These are phyloP conservation scores for Zygoascus meyerae DNA, from an alignment of 1,139 yeast species.

Conservation along the genomic window DNA sequence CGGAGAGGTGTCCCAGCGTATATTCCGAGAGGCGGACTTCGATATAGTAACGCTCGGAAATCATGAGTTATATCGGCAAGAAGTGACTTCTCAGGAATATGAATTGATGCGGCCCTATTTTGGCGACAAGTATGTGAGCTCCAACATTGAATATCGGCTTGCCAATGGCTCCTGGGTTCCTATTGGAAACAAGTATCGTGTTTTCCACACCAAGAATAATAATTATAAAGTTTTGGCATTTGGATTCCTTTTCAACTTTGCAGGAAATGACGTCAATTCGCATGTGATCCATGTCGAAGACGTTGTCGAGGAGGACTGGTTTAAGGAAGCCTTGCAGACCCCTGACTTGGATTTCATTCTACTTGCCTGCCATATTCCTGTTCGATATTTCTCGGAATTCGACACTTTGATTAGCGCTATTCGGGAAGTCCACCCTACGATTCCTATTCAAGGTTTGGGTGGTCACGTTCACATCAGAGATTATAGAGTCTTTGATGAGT, in stretches of 20 bases:
- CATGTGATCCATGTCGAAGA: conserved; percentile 59
- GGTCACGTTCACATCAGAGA: conserved; percentile 95
- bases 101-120: conserved; percentile 52
- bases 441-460: conserved; percentile 79
- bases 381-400: conserved; percentile 57
- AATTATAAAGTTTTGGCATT: conserved; percentile 55
- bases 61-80: conserved; percentile 80
- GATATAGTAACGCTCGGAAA: conserved; percentile 86
- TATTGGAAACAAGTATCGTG: conserved; percentile 61
- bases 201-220: conserved; percentile 57
- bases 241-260: conserved; percentile 77
- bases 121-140: conserved; percentile 63
- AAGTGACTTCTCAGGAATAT: conserved; percentile 60
- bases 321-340: conserved; percentile 46
- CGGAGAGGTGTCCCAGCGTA: conserved; percentile 56
- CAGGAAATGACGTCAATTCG: conserved; percentile 53
- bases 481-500: conserved; percentile 59
- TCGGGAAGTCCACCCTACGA: conserved; percentile 53
- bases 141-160: conserved; percentile 68
- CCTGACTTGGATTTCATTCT: conserved; percentile 57
- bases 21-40: conserved; percentile 62
- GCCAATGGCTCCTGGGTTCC: conserved; percentile 50
- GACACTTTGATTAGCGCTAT: conserved; percentile 42
- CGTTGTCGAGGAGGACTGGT: conserved; percentile 59
- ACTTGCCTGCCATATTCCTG: conserved; percentile 77